Base-by-base conservation (phyloP, 805 yeast species). In the Candida xyloterini region DNA sequence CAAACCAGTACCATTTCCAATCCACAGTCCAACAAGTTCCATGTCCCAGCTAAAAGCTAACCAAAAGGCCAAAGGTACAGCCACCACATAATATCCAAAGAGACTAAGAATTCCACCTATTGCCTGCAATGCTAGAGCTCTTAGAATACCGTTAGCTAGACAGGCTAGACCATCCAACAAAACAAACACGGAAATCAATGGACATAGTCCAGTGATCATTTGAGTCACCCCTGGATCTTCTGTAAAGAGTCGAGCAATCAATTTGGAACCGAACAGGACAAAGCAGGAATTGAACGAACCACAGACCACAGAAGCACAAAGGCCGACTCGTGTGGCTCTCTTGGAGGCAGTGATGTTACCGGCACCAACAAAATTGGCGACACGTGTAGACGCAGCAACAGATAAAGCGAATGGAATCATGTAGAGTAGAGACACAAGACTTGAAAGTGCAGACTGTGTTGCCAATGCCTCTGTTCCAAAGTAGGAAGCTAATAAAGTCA, bases 71-170 rank as follows among this genome's bases (percentile, higher is more conserved):
- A 80, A 48, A 0, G 95, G 95, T 28, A 84, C 66, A 1, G 87
- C 90, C 46, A 83, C 63, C 3, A 73, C 69, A 58, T 86, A 86
- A 61, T 86, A 86, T 0, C 81, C 74, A n/a, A 82, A 55, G 32
- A 86, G 66, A 52, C 84, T 86, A 35, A 85, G 66, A 10, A 74
- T 48, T 0, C 91, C 87, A 2, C 95, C 95, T 32, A 83, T 69
- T 34, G 71, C 73, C 57, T 86, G 95, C 32, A 79, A 65, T 0
- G 91, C 95, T 57, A 82, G 81, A 1, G 90, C 89, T 44, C 95
- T 66, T 42, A 86, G 63, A 25, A 82, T 71, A 1, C 90, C 93
- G 29, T 83, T 79, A 3, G 87, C 79, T 13, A 84, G 79, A 30
- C 82, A 76, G 11, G 85, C 82, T 13, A 83, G 56, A 3, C 87